Conservation (phyloP, 176 grass and related monocot species). For the Musa beccarii region DNA sequence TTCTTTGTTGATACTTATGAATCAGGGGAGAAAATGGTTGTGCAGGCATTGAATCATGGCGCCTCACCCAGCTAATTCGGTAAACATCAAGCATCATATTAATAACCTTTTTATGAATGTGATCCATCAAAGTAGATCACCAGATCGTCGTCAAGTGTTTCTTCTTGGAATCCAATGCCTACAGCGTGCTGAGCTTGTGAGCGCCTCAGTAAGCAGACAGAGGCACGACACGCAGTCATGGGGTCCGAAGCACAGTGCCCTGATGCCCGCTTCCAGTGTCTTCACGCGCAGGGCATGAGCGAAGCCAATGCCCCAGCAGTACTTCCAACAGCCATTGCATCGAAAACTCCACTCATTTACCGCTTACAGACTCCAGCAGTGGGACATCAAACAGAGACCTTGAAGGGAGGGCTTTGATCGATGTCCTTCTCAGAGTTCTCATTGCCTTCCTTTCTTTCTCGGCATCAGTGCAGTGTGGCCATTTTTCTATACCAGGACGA, state of each 20-base stretch:
- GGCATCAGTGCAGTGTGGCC: background rate
- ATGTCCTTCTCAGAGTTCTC: too few species aligned
- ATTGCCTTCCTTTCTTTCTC: background rate
- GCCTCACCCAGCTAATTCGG: too few species aligned
- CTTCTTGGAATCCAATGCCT: background rate
- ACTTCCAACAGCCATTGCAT: background rate
- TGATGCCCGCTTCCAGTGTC: background rate
- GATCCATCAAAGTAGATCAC: too few species aligned
- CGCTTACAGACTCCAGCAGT: too few species aligned
- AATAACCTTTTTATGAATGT: too few species aligned
- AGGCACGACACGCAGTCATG: background rate
- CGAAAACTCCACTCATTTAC: too few species aligned
- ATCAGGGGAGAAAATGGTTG: too few species aligned
- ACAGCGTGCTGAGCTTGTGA: background rate
- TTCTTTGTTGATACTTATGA: too few species aligned
- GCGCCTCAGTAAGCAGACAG: background rate
- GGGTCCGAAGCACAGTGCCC: background rate
- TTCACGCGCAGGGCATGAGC: background rate
- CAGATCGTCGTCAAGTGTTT: background rate
- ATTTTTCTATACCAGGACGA: background rate
- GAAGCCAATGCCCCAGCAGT: background rate
- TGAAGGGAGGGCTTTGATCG: too few species aligned
- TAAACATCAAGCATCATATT: too few species aligned
- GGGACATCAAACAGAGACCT: too few species aligned
- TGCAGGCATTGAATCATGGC: too few species aligned